Conservation (phyloP, 148 eudicot species). For the Persicaria maculosa region DNA sequence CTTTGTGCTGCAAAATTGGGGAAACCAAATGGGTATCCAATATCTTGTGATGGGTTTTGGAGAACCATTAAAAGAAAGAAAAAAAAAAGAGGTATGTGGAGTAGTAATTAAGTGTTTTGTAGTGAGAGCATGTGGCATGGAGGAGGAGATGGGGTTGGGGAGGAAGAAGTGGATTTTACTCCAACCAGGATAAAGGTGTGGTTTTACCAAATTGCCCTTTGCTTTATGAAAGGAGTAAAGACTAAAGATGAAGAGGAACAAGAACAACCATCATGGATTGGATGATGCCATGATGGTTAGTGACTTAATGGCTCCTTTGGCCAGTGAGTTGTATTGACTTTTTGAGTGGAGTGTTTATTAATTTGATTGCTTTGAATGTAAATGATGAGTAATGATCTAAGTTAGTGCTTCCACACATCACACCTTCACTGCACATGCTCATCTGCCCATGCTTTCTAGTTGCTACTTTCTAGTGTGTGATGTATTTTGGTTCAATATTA, state of each 20-base stretch:
- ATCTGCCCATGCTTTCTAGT: too few species aligned
- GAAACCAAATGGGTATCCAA: not conserved
- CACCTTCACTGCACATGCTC: too few species aligned
- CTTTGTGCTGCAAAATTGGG: not conserved
- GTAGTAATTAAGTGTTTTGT: too few species aligned
- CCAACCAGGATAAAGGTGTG: not conserved
- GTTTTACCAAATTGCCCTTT: conserved; percentile 5
- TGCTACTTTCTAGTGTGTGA: too few species aligned
- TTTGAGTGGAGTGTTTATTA: not conserved
- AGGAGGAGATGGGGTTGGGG: too few species aligned
- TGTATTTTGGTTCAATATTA: too few species aligned
- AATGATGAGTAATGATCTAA: too few species aligned
- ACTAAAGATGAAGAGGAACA: not conserved
- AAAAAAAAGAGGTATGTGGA: not conserved
- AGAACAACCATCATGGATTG: too few species aligned
- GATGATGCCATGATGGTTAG: too few species aligned
- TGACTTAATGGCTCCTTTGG: too few species aligned
- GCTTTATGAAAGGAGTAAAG: not conserved
- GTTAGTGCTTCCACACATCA: too few species aligned
- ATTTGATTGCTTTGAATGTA: too few species aligned
- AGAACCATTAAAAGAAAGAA: not conserved
- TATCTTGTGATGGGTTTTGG: not conserved
- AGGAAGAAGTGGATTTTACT: conserved; percentile 2
- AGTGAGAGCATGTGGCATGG: not conserved
- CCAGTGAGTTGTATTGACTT: not conserved